Evolutionary conservation across 169 alveolate species (phyloP), one percentile per base, ranked within the genome.

Genomic region (Plasmodium gallinaceum): DNA sequence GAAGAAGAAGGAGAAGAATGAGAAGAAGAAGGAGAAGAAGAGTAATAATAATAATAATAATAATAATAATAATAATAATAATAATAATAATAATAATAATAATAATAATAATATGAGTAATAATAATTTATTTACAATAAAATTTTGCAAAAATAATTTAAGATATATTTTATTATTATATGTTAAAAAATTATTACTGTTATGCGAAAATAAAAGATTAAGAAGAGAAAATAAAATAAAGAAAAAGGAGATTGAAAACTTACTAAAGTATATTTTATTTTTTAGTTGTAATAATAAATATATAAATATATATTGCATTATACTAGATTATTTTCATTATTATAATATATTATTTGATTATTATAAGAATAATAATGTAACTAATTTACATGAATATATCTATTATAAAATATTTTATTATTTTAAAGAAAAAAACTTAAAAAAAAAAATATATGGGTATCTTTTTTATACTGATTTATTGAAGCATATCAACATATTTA

Each of bases 91-190:
- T 52, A 52, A 52, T 52, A 51, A 51, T 32, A 32, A 48, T n/a
- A 12, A 48, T 48, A 64, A 64, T 9, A 37, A 32, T 9, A 24
- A 64, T 9, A 20, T 2, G 0, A 64, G 6, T 12, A 37, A 64
- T 26, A 76, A 18, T 10, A 66, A 75, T 20, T 64, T 78, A 26
- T 65, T 64, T 57, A 16, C 57, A 0, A 43, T 78, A 20, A 20
- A 64, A 10, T n/a, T 48, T 65, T 78, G 76, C 45, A 37, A 16
- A 37, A 37, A 51, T 26, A 24, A 78, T 16, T 65, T 48, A 24
- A 69, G 76, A 57, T 78, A 78, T n/a, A 65, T 78, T 54, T 16
- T 78, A 26, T 57, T 78, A 54, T 57, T 78, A n/a, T 78, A 78
- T 69, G 89, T 78, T 32, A 78, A 78, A 60, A 78, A 42, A 37